phyloP scores from a whole-genome alignment of 208 protist species.

The Leishmania gerbilli region DNA sequence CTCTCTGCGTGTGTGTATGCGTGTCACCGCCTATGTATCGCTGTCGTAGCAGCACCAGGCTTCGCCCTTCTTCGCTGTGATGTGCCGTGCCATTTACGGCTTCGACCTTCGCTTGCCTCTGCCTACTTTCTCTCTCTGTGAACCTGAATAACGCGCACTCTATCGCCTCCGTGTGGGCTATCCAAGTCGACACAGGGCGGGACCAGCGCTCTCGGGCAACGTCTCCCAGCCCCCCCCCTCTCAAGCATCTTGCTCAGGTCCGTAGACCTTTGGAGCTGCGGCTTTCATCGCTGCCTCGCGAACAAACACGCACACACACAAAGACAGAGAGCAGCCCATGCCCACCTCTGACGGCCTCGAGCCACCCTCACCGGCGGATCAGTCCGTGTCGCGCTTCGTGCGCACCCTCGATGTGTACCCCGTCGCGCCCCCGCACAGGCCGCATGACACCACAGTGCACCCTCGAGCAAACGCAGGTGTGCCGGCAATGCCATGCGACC shows the following conservation, averaged over 20 bases:
- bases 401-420: constrained; percentile 36
- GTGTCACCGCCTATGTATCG: background rate
- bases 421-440: constrained; percentile 1
- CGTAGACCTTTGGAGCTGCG: no score
- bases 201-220: background rate
- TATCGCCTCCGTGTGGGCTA: background rate
- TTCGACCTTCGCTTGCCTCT: background rate
- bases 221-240: background rate
- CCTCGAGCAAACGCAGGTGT: background rate
- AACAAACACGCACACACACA: background rate
- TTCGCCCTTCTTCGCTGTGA: background rate
- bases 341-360: background rate
- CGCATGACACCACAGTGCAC: background rate
- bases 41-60: background rate
- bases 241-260: background rate
- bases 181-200: background rate
- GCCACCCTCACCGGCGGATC: background rate
- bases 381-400: constrained; percentile 6
- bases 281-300: constrained; percentile 3
- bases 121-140: background rate
- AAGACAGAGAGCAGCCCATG: background rate
- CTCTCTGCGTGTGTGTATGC: background rate
- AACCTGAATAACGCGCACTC: background rate
- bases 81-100: background rate
- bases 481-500: no score